Base-by-base conservation (phyloP, 2,329 filamentous ascomycete genomes). In the Exophiala sideris region DNA sequence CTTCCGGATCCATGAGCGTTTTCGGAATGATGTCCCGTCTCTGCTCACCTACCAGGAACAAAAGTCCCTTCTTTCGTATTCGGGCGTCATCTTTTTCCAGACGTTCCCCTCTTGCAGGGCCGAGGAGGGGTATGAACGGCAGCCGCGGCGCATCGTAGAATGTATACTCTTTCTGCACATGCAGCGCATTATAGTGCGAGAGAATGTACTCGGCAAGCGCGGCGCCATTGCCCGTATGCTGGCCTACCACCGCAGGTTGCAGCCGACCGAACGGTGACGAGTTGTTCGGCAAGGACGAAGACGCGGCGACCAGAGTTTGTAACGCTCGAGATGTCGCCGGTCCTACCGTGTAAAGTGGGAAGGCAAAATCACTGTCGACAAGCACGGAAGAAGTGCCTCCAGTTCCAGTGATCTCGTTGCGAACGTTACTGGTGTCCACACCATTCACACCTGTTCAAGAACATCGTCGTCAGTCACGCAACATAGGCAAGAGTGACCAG, bases 11-110 rank as follows among this genome's bases (percentile, higher is more conserved):
- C 76, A 85, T 88, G 35, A 97, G 74, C 1, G 83, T 89, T 63
- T 82, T 88, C 1, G 94, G 91, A 59, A 99, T 96, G 61, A 96
- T 84, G 68, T 97, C 94, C 41, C 94, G 78, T 50, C 91, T 82
- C 67, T 91, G 88, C 68, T 96, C 92, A 16, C 94, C 94, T 0
- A 95, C 91, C 11, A 95, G 80, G 69, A 97, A 99, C 1, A 97
- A 74, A 4, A 97, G 70, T 0, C 87, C 80, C 0, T 77, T 79
- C 46, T 72, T 65, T 20, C 65, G 34, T 45, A 45, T 49, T 20
- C 36, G 16, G 45, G 51, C 45, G 48, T 52, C 55, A 24, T 62
- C 16, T 1, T 51, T 33, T 10, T 58, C 54, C 3, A 52, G 24
- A 16, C 56, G 52, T 14, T 58, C 48, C 6, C 64, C 65, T n/a